Evolutionary conservation across 441 rosid species (phyloP), one percentile per base, ranked within the genome.

Genomic region (Aleurites moluccanus): DNA sequence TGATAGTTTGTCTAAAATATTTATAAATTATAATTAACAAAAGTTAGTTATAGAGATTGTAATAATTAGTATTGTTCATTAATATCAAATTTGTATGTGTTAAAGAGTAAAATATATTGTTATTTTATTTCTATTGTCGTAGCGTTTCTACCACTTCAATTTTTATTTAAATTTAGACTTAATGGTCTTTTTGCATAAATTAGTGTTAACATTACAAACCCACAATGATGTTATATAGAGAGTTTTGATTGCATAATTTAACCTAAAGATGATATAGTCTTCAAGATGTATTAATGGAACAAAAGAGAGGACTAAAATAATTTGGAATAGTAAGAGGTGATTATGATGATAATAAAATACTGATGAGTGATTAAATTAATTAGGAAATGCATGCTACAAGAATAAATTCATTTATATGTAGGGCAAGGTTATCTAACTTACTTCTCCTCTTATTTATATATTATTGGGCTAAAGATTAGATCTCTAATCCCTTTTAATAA

Each of bases 371-470:
- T 74, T 47, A 62, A 30, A 5, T 45, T 44, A 61, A 53, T 11
- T 74, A 61, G 21, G 33, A 67, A 47, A 76, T 23, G 80, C 79
- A 75, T 77, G 80, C 75, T 75, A 56, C 70, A 64, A 63, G 77
- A 84, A 85, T 82, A 69, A 76, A 80, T 75, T 74, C 73, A 78
- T 76, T 79, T 75, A 76, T 75, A 76, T 44, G 75, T 78, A 74
- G 79, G 82, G 75, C 59, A 68, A 75, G 75, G 72, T 67, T 7
- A 21, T 70, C 74, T 70, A 65, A 73, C 75, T 76, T 78, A 70
- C 68, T 44, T 53, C 62, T 72, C 33, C 45, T 57, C 18, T 21
- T 2, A 53, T 62, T 33, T 42, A 27, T 30, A 62, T n/a, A 23
- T 50, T 20, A 25, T 75, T 75, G 44, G 38, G 38, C 44, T 14